A percentile compares a stretch with the other conserved stretches of the same genome.
Conservation (phyloP, 2,329 filamentous ascomycete species). For the Pezicula radicicola region DNA sequence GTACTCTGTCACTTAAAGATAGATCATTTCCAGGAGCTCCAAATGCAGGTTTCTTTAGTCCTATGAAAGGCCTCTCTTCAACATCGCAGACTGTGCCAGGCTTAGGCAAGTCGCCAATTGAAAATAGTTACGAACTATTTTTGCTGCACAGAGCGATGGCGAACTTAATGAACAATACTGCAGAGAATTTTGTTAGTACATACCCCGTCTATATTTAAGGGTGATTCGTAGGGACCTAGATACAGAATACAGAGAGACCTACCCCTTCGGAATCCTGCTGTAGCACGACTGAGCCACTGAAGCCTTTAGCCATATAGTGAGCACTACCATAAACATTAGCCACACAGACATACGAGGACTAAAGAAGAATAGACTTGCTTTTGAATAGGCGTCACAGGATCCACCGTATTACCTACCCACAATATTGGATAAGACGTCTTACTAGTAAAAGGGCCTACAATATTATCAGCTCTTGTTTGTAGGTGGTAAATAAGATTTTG, state of each 20-base stretch:
- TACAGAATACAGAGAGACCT: slow-evolving; percentile 5
- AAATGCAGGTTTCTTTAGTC: too few species aligned
- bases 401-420: slow-evolving; percentile 29
- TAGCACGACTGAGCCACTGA: slow-evolving; percentile 22
- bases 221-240: too few species aligned
- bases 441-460: slow-evolving; percentile 22
- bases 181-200: too few species aligned
- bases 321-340: slow-evolving; percentile 11
- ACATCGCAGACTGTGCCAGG: too few species aligned
- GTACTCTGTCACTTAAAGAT: too few species aligned
- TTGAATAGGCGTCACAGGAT: slow-evolving; percentile 28
- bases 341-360: not conserved
- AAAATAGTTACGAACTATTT: too few species aligned
- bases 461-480: not conserved
- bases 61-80: too few species aligned
- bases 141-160: too few species aligned
- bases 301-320: slow-evolving; percentile 11
- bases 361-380: slow-evolving; percentile 9
- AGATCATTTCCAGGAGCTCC: too few species aligned
- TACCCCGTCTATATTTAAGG: too few species aligned
- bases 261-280: slow-evolving; percentile 22
- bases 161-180: too few species aligned
- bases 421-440: slow-evolving; percentile 30
- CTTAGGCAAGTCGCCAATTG: too few species aligned
- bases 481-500: not conserved